Base-by-base conservation (phyloP, 192 early-diverging fungal genomes). In the Rhizoclosmatium sp. region DNA sequence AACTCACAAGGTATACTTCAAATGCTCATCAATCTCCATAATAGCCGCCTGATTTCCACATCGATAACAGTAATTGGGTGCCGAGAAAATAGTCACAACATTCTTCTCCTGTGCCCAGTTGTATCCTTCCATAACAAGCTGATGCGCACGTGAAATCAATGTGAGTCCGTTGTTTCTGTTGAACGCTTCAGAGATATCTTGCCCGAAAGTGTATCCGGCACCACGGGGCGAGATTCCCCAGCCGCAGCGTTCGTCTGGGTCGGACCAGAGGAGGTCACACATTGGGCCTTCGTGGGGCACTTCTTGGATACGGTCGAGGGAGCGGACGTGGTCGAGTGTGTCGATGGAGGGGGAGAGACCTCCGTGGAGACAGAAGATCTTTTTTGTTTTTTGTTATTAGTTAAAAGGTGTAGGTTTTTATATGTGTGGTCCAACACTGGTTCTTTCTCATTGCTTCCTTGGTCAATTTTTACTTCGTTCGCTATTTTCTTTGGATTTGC, bases 1-100 rank as follows among this genome's bases (percentile, higher is more conserved):
- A 12, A 85, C 89, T 83, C 86, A 95, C 93, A 98, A 99, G 66
- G 97, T 97, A 85, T 98, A 98, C 90, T 98, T 98, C 87, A 99
- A 87, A 85, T 98, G 92, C 86, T 99, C 96, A 82, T 99, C 98
- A 80, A 99, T 94, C 83, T 99, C 98, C 98, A 99, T 98, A 82
- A 99, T 99, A 44, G 98, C 98, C 41, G 98, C 98, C 90, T 98
- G 97, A 83, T 99, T 99, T 64, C 98, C 98, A 81, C 98, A 99
- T 59, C 98, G 92, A 91, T 99, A 99, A 85, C 98, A 98, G 88
- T 99, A 99, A 86, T 99, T 99, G 45, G 98, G 98, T 58, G 98
- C 98, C 86, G 93, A 94, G 83, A 99, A 99, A 75, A 99, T 99
- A 39, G 98, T 99, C 14, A 99, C 98, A 2, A 97, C 96, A 84